Evolutionary conservation across 2,329 filamentous ascomycete genomes (phyloP), one percentile per base, ranked within the genome.

Genomic region (Aureobasidium subglaciale): DNA sequence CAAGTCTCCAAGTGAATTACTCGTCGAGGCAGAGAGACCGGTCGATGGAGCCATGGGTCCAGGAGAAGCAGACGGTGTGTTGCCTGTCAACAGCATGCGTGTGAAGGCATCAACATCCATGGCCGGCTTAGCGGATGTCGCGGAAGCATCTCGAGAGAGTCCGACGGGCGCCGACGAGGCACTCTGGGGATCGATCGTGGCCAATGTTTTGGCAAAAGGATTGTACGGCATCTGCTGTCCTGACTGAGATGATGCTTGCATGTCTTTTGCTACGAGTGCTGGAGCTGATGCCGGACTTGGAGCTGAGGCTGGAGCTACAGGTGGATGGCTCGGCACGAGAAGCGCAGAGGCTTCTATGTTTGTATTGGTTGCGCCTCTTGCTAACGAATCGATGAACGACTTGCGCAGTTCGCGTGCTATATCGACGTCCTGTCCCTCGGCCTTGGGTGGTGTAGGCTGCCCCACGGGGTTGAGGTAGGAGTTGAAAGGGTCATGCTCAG

Each of bases 101-200:
- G 83, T 84, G 70, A 92, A 92, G 1, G 87, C 84, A 65, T 88
- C 83, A 1, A 91, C 87, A 65, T 92, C 86, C 63, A 91, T 2
- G 77, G 75, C 59, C 57, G 67, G 65, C 63, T 69, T 58, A 38
- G 56, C 59, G 29, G 60, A 58, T 40, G 48, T n/a, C 43, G 55
- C 45, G 18, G 37, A 25, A 10, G 16, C 24, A 20, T 57, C 54
- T 15, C 30, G 42, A 3, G 46, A 38, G 20, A 41, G 20, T 5
- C 40, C 37, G 27, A 54, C 27, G 9, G 38, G 50, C 2, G 34
- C 32, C 22, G 35, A 29, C 2, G 50, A 24, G 22, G 41, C 43
- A 56, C 58, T 60, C 3, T 49, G 55, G 34, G 63, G 63, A 45
- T 68, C 64, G 10, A 58, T 61, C 8, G 62, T 63, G 15, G 67